A percentile compares a stretch with the other conserved stretches of the same genome.
Evolutionary conservation across 1,139 yeast species (phyloP).

Genomic region (Groenewaldozyma auringiensis): DNA sequence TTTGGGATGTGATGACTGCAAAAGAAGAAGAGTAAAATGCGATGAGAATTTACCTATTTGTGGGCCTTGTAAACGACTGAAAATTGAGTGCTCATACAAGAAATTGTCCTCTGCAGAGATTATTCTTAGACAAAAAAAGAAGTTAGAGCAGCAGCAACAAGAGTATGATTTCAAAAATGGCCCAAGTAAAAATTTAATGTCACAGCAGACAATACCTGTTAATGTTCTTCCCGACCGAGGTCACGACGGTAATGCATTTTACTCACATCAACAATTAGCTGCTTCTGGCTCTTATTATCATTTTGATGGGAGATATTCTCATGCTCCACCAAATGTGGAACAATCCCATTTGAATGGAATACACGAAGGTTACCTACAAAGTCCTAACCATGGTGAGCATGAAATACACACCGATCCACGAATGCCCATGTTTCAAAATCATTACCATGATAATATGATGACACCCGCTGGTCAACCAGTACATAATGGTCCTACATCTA

Average conservation of each 20-base stretch:
- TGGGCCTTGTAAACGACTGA: slow-evolving; percentile 52
- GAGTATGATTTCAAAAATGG: slow-evolving; percentile 5
- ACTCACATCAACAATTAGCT: no score
- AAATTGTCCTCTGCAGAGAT: slow-evolving; percentile 23
- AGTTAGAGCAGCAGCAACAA: slow-evolving; percentile 7
- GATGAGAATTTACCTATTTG: slow-evolving; percentile 59
- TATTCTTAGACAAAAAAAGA: slow-evolving; percentile 13
- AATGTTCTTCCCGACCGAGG: background rate
- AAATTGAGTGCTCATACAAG: slow-evolving; percentile 29
- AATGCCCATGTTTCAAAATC: background rate
- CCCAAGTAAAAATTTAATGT: no score
- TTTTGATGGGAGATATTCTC: background rate
- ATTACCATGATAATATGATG: background rate
- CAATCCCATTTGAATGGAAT: background rate
- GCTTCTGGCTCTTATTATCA: background rate
- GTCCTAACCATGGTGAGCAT: background rate
- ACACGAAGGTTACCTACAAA: background rate
- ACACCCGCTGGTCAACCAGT: background rate
- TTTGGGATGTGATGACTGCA: slow-evolving; percentile 57
- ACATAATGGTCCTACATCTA: slow-evolving; percentile 5
- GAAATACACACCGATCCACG: background rate
- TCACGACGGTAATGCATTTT: no score
- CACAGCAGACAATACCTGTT: background rate
- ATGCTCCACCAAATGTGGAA: background rate
- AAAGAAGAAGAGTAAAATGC: slow-evolving; percentile 58